Base-by-base conservation (phyloP, 352 stramenopile genomes). In the Blastocystis sp. region DNA sequence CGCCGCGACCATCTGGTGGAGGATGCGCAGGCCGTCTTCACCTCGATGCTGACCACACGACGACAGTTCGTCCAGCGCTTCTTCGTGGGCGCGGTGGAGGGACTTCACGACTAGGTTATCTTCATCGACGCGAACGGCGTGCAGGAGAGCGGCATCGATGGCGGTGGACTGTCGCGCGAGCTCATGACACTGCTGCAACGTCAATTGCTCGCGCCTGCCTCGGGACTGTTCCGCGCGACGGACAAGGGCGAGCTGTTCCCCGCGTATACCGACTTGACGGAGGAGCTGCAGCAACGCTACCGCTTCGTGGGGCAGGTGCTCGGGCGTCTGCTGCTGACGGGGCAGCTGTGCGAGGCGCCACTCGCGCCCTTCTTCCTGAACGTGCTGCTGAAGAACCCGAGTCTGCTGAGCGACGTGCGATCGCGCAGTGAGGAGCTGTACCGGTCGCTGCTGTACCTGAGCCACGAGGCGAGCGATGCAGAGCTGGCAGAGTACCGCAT, bases 201-300 rank as follows among this genome's bases (percentile, higher is more conserved):
- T n/a, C 17, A 62, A 62, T n/a, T 62, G n/a, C n/a, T 62, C n/a
- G 59, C 59, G 17, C 59, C 59, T 62, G 17, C 17, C 17, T n/a
- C 17, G 17, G 59, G n/a, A n/a, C 59, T 62, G n/a, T 62, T 62
- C n/a, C 17, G 17, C n/a, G 59, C n/a, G n/a, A n/a, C 59, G 17
- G 17, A 62, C 17, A 19, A 62, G 59, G 59, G 59, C 17, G 59
- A 62, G n/a, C n/a, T 62, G 59, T 62, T n/a, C n/a, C 59, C 59
- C n/a, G 59, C 59, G n/a, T 62, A 62, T 62, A 62, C 59, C 17
- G 59, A 62, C n/a, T n/a, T 62, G 17, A 62, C 59, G n/a, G 59
- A 62, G 59, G 59, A 62, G 17, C 59, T 62, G n/a, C 17, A 62
- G 59, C 17, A n/a, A n/a, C 59, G 59, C 17, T 62, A 62, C n/a